Base-by-base conservation (phyloP, 371 early-diverging fungal genomes). In the Batrachochytrium dendrobatidis region DNA sequence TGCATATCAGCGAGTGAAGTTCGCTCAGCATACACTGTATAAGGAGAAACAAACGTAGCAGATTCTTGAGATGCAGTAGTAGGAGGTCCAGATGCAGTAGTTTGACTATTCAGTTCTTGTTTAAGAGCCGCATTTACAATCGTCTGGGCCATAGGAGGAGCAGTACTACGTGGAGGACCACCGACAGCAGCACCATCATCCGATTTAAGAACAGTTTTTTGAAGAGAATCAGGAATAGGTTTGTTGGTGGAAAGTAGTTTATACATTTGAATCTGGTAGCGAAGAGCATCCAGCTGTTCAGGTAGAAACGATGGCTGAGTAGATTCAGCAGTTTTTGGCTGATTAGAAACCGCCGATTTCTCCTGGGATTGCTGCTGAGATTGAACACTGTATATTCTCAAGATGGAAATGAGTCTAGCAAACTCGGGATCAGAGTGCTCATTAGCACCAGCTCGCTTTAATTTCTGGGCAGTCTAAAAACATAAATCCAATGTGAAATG, bases 241-340 rank as follows among this genome's bases (percentile, higher is more conserved):
- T 87, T 69, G 66, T 88, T 90, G 61, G 82, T 79, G n/a, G 89
- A 80, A 33, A 92, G 84, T 20, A 86, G 70, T 49, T 87, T 86
- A 71, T 82, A 93, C 35, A 91, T 88, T 28, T 82, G 70, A 44
- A 92, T 90, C 59, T 94, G 95, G 60, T 75, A 76, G 55, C 84
- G 83, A 39, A 92, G 76, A 17, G 81, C 76, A 22, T 75, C 72
- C 20, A 87, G 55, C 60, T 92, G 90, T n/a, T 77, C 76, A 0
- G 46, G 60, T 2, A 70, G 60, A 55, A 70, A 64, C 22, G 63
- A 49, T 4, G 60, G 8, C 55, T 26, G 1, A n/a, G 46, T 17
- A n/a, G 50, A 46, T n/a, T 20, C 44, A 18, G 12, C 31, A 8
- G 24, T 33, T 17, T 20, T 31, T 1, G 2, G 50, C 3, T 44